A percentile compares a stretch with the other conserved stretches of the same genome.
Conservation (phyloP, 306 rosid genomes). For the Hippophae tibetana region DNA sequence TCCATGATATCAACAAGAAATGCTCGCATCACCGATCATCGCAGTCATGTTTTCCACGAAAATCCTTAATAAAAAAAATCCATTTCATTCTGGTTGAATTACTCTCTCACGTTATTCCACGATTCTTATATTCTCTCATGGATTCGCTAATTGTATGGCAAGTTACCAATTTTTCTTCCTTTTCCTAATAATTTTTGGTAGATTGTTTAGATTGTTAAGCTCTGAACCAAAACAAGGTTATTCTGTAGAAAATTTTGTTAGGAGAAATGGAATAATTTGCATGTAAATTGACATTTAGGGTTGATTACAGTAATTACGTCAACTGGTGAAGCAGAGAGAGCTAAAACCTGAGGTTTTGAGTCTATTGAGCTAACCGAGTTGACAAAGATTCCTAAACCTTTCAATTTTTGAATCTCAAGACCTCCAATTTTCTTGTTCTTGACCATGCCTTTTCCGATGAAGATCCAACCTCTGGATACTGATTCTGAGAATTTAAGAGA, state of each 20-base stretch:
- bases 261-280: background rate
- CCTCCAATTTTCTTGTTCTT: background rate
- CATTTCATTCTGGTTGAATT: conserved; percentile 4
- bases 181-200: conserved; percentile 13
- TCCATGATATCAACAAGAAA: conserved; percentile 18
- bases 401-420: background rate
- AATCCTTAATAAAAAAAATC: conserved; percentile 18
- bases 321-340: background rate
- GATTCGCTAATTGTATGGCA: conserved; percentile 23
- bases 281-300: background rate
- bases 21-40: conserved; percentile 63
- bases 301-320: too few species aligned
- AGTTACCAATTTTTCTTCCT: conserved; percentile 15
- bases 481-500: conserved; percentile 45
- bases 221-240: conserved; percentile 11
- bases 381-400: background rate
- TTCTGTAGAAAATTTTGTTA: background rate
- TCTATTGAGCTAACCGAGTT: background rate
- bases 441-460: conserved; percentile 74
- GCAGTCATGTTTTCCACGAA: conserved; percentile 74
- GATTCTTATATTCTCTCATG: conserved; percentile 4
- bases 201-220: conserved; percentile 6
- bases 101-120: conserved; percentile 19
- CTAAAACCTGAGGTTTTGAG: background rate
- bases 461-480: conserved; percentile 79